Percentiles rank a stretch among this genome's conserved stretches.
phyloP scores from a whole-genome alignment of 2,329 filamentous ascomycete genomes.

The Clonostachys rhizophaga region DNA sequence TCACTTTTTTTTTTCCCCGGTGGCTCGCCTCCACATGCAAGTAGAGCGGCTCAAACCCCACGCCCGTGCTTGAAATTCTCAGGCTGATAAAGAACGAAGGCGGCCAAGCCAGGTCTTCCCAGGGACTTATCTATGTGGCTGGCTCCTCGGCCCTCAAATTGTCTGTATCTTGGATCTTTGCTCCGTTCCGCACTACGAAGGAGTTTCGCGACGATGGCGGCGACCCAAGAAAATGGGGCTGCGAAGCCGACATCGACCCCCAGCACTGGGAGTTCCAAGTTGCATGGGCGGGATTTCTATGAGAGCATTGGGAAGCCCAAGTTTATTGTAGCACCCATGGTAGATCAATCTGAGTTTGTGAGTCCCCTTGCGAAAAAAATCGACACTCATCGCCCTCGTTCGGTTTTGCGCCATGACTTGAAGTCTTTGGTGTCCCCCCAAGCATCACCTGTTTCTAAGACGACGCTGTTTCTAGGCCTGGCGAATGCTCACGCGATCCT shows the following conservation, averaged over 20 bases:
- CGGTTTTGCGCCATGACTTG: not conserved
- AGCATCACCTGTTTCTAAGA: no score
- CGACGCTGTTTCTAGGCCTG: slow-evolving; percentile 61
- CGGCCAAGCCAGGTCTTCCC: no score
- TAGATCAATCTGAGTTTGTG: slow-evolving; percentile 97
- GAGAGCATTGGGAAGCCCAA: slow-evolving; percentile 91
- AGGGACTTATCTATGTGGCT: no score
- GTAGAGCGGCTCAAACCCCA: no score
- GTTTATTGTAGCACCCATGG: slow-evolving; percentile 92
- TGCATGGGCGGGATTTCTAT: slow-evolving; percentile 87
- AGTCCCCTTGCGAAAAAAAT: slow-evolving; percentile 21
- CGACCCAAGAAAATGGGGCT: not conserved
- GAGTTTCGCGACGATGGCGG: slow-evolving; percentile 21
- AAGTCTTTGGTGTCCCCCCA: not conserved
- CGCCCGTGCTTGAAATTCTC: no score
- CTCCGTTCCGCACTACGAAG: not conserved
- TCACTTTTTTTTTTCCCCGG: no score
- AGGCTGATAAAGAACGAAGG: no score
- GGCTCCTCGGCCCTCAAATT: no score
- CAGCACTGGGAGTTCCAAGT: slow-evolving; percentile 39
- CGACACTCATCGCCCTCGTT: not conserved
- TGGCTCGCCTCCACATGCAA: no score
- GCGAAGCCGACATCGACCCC: slow-evolving; percentile 4
- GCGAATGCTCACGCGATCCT: slow-evolving; percentile 93
- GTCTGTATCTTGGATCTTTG: no score